A percentile compares a stretch with the other conserved stretches of the same genome.
These are phyloP conservation scores for Tylopilus balloui DNA, from an alignment of 768 basidiomycete genomes.

Conservation along the genomic window DNA sequence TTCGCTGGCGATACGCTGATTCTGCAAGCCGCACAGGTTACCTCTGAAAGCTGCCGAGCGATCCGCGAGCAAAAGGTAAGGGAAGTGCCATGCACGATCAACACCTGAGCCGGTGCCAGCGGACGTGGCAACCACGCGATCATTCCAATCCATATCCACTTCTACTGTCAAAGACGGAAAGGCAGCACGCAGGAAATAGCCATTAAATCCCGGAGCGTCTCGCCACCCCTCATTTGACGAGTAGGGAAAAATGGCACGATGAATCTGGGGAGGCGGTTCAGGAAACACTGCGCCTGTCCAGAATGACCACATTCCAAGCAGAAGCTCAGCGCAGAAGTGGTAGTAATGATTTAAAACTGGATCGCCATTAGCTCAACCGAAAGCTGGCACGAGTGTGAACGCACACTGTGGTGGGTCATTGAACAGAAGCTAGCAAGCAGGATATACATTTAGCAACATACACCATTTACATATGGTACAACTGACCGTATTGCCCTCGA, in stretches of 20 bases:
- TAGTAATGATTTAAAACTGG: constrained; percentile 78
- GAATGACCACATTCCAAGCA: constrained; percentile 72
- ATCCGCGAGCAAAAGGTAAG: constrained; percentile 64
- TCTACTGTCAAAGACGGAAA: constrained; percentile 72
- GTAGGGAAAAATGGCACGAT: constrained; percentile 71
- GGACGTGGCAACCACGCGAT: constrained; percentile 42
- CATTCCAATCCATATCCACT: constrained; percentile 64
- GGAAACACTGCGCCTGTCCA: constrained; percentile 52
- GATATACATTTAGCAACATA: constrained; percentile 3
- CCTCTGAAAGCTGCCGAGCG: constrained; percentile 76
- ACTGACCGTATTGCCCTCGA: constrained; percentile 70
- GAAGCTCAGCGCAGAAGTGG: constrained; percentile 79
- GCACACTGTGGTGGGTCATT: constrained; percentile 65
- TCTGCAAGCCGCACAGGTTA: constrained; percentile 52
- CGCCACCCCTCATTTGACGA: constrained; percentile 59
- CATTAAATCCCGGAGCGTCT: constrained; percentile 74
- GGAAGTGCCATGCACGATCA: constrained; percentile 64
- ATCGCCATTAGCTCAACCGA: not conserved
- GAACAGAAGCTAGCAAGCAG: constrained; percentile 43
- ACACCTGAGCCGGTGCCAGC: constrained; percentile 16
- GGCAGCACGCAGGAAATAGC: constrained; percentile 67
- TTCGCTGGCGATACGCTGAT: constrained; percentile 69
- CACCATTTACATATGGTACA: not conserved
- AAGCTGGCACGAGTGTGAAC: constrained; percentile 5
- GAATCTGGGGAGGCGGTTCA: constrained; percentile 48